phyloP scores from a whole-genome alignment of 139 green algal species.

The Gonium pectorale region DNA sequence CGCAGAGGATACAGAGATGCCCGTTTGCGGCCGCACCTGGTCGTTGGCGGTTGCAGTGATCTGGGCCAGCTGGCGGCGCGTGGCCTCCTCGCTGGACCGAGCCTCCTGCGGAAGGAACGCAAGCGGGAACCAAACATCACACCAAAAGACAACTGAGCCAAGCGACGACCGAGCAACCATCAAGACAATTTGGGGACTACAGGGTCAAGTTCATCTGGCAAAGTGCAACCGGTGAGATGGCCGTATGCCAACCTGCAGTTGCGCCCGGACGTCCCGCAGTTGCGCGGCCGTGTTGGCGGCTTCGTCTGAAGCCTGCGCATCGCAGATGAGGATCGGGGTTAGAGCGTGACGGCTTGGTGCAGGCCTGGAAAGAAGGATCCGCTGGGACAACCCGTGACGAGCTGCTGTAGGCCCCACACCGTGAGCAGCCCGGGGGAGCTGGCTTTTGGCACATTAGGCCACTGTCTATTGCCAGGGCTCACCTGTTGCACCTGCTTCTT shows the following conservation, averaged over 20 bases:
- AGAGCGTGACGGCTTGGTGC: neutral
- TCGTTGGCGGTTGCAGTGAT: neutral
- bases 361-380: neutral
- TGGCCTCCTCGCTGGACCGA: neutral
- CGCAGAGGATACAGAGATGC: neutral
- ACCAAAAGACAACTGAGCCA: too few species aligned
- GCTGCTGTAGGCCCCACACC: neutral
- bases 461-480: neutral
- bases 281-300: slow-evolving; percentile 23
- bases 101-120: slow-evolving; percentile 21
- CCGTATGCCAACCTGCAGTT: slow-evolving; percentile 41
- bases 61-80: neutral
- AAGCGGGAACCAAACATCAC: too few species aligned
- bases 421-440: neutral
- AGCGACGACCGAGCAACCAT: too few species aligned
- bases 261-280: slow-evolving; percentile 16
- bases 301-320: neutral
- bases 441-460: neutral
- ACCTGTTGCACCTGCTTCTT: slow-evolving; percentile 12
- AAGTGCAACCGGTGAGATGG: too few species aligned
- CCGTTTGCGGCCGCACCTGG: neutral
- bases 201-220: too few species aligned
- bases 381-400: neutral
- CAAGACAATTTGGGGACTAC: too few species aligned
- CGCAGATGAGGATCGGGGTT: neutral